These are phyloP conservation scores for Russula sp. DNA, from an alignment of 768 basidiomycete species.

Conservation along the genomic window DNA sequence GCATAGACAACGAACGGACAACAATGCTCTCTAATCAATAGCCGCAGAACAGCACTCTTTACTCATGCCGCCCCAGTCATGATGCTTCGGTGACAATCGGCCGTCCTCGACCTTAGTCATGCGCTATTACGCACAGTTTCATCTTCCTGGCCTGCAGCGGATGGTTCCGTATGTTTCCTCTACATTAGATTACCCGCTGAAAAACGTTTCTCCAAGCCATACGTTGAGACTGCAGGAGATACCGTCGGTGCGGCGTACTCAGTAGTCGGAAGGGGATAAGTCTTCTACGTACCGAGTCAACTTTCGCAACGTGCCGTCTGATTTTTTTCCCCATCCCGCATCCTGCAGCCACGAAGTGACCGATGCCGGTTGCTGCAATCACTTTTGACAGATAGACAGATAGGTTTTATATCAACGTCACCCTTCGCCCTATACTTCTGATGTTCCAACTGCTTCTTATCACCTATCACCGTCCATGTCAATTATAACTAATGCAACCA, in stretches of 20 bases:
- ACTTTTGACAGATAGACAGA: not conserved
- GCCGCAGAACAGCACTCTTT: no score
- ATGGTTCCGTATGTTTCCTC: not conserved
- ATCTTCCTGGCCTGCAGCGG: not conserved
- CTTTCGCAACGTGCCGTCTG: not conserved
- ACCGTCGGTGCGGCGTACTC: not conserved
- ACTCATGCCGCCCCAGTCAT: not conserved
- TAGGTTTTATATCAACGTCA: not conserved
- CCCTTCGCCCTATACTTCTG: not conserved
- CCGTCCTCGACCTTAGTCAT: not conserved
- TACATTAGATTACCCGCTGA: not conserved
- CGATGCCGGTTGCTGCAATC: not conserved
- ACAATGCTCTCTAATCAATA: no score
- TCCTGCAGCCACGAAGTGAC: not conserved
- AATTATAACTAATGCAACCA: not conserved
- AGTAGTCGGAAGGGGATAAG: not conserved
- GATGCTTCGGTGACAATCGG: not conserved
- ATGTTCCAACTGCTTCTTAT: not conserved
- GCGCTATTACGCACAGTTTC: not conserved
- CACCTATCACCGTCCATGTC: no score
- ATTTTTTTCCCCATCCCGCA: not conserved
- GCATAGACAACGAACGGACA: no score
- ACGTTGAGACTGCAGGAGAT: not conserved
- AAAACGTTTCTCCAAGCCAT: not conserved
- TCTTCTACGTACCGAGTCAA: not conserved